A percentile compares a stretch with the other conserved stretches of the same genome.
Evolutionary conservation across 2,329 filamentous ascomycete species (phyloP).

Genomic region (Mycocentrospora acerina): DNA sequence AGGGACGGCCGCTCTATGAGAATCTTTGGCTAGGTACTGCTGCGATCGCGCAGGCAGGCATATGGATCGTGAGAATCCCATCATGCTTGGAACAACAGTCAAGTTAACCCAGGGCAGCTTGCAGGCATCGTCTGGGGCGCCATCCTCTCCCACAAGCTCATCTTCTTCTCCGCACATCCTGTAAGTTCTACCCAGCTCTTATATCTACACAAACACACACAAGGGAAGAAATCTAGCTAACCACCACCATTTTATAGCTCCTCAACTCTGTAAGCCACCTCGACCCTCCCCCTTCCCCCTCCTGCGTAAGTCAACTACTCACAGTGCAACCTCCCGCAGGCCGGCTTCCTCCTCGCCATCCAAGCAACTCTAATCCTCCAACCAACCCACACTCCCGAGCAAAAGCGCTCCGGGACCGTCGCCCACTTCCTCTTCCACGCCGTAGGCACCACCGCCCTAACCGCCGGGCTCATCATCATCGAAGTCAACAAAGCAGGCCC

Average conservation of each 20-base stretch:
- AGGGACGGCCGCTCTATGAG: constrained; percentile 62
- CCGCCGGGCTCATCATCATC: constrained; percentile 69
- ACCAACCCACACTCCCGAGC: constrained; percentile 73
- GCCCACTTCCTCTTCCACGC: constrained; percentile 72
- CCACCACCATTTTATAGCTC: constrained; percentile 37
- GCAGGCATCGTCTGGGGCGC: constrained; percentile 74
- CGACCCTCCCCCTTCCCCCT: no score
- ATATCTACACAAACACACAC: constrained; percentile 1
- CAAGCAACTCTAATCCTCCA: constrained; percentile 85
- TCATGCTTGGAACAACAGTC: background rate
- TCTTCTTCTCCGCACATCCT: constrained; percentile 87
- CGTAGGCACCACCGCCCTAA: constrained; percentile 61
- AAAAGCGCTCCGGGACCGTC: constrained; percentile 63
- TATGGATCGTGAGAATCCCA: constrained; percentile 61
- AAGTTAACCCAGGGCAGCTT: constrained; percentile 51
- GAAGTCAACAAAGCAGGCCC: constrained; percentile 80
- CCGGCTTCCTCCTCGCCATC: constrained; percentile 72
- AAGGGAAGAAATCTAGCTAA: constrained; percentile 13
- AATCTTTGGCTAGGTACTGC: constrained; percentile 85
- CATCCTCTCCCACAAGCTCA: constrained; percentile 69
- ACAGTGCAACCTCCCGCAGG: constrained; percentile 25
- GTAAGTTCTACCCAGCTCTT: constrained; percentile 52
- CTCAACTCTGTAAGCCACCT: constrained; percentile 50
- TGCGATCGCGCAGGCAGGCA: constrained; percentile 75
- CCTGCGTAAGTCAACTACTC: constrained; percentile 7